Evolutionary conservation across 2,329 filamentous ascomycete species (phyloP).

Genomic region (Fusarium tupiense): DNA sequence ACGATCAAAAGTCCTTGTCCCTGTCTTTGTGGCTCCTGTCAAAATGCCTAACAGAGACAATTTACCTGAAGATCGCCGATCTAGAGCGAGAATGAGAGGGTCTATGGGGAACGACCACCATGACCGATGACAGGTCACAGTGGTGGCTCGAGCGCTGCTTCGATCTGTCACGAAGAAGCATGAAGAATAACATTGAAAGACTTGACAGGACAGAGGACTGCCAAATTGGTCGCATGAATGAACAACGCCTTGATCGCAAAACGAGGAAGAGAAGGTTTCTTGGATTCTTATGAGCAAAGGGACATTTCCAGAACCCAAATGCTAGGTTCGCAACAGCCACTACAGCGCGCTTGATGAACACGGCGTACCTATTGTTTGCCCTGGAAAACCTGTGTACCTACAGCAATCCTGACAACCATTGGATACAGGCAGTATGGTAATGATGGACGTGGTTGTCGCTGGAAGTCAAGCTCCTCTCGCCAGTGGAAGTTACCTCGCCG

Average conservation of each 20-base stretch:
- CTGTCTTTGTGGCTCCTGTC: conserved; percentile 12
- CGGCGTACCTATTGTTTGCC: conserved; percentile 10
- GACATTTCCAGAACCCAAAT: conserved; percentile 2
- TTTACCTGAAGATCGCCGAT: conserved; percentile 37
- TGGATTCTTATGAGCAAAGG: background rate
- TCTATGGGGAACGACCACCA: conserved; percentile 16
- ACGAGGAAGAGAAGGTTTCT: background rate
- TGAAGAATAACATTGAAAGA: background rate
- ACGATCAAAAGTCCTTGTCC: background rate
- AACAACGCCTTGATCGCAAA: too few relatives aligned
- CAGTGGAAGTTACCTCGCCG: conserved; percentile 11
- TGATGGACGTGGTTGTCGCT: conserved; percentile 17
- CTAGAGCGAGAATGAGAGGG: conserved; percentile 30
- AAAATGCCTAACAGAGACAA: conserved; percentile 13
- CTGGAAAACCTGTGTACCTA: conserved; percentile 9
- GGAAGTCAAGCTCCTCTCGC: conserved; percentile 13
- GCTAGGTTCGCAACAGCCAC: conserved; percentile 18
- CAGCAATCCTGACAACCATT: conserved; percentile 24
- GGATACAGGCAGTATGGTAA: conserved; percentile 16
- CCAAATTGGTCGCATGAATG: too few relatives aligned
- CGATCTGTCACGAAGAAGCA: conserved; percentile 3
- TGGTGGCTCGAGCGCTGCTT: conserved; percentile 32
- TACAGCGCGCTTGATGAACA: conserved; percentile 3
- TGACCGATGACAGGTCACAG: conserved; percentile 5
- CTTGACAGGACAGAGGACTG: background rate